Conservation (phyloP, 371 early-diverging fungal genomes). For the Rhizopus stolonifer region DNA sequence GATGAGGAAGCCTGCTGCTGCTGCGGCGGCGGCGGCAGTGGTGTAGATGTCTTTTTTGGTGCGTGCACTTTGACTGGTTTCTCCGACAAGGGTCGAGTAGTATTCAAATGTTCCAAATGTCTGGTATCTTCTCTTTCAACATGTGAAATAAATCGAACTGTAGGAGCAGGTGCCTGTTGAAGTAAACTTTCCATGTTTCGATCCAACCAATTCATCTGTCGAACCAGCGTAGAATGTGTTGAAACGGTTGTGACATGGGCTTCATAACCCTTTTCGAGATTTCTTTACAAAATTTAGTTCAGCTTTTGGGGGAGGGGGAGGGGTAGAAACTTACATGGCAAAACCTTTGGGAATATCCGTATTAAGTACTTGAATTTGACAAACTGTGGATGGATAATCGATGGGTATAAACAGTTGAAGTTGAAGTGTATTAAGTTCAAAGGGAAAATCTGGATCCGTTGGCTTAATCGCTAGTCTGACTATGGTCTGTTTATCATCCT, state of each 20-base stretch:
- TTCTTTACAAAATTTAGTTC: conserved; percentile 3
- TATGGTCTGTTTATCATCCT: conserved; percentile 22
- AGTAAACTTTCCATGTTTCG: conserved; percentile 54
- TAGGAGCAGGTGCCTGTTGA: conserved; percentile 57
- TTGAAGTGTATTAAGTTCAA: conserved; percentile 61
- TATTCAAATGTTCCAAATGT: too few relatives aligned
- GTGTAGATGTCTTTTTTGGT: neutral
- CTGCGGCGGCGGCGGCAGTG: conserved; percentile 1
- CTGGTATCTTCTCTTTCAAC: neutral
- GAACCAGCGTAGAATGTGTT: conserved; percentile 41
- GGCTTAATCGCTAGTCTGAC: conserved; percentile 54
- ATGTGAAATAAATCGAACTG: conserved; percentile 50
- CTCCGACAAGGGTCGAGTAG: too few relatives aligned
- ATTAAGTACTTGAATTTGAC: conserved; percentile 56
- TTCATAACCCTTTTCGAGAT: conserved; percentile 20
- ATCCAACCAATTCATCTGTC: conserved; percentile 61
- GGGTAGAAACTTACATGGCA: conserved; percentile 37
- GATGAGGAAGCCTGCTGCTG: neutral
- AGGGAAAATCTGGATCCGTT: conserved; percentile 77
- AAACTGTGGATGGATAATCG: conserved; percentile 39
- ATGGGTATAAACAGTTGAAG: conserved; percentile 53
- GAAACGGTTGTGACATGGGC: conserved; percentile 3
- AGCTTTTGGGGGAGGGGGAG: neutral
- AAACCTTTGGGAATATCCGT: conserved; percentile 66
- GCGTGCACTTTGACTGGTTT: neutral